Conservation (phyloP, 2,329 filamentous ascomycete species). For the Alternaria longipes region DNA sequence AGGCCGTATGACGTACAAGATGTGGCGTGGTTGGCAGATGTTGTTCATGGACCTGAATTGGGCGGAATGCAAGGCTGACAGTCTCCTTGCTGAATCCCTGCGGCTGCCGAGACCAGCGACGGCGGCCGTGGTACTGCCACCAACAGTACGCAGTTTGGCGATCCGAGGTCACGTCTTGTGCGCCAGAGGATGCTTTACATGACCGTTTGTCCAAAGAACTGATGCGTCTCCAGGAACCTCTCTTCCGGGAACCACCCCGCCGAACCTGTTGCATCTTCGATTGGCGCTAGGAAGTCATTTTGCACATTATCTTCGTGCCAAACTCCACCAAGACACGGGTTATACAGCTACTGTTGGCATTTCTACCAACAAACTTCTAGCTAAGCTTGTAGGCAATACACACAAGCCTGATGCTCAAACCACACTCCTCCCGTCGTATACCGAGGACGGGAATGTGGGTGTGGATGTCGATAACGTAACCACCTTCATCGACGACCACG, state of each 20-base stretch:
- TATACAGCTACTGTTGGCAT: slow-evolving; percentile 91
- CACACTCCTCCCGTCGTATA: slow-evolving; percentile 74
- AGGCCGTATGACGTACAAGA: background rate
- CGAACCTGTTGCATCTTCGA: slow-evolving; percentile 61
- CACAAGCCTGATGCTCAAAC: slow-evolving; percentile 92
- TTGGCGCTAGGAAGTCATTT: slow-evolving; percentile 83
- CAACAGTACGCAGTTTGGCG: background rate
- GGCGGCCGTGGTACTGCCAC: slow-evolving; percentile 5
- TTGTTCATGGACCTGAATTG: no score
- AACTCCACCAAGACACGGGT: slow-evolving; percentile 77
- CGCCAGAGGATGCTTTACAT: slow-evolving; percentile 1
- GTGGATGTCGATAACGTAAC: slow-evolving; percentile 60
- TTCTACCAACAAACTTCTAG: slow-evolving; percentile 84
- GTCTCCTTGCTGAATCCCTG: slow-evolving; percentile 4
- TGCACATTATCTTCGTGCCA: slow-evolving; percentile 74
- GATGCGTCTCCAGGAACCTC: slow-evolving; percentile 28
- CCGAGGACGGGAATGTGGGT: slow-evolving; percentile 29
- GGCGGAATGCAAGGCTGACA: slow-evolving; percentile 9
- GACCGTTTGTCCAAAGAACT: slow-evolving; percentile 15
- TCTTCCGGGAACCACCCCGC: no score
- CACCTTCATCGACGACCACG: slow-evolving; percentile 77
- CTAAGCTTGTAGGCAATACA: slow-evolving; percentile 83
- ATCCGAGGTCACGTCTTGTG: slow-evolving; percentile 6
- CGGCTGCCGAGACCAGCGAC: slow-evolving; percentile 5
- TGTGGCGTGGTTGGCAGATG: slow-evolving; percentile 11